Evolutionary conservation across 768 basidiomycete genomes (phyloP).

Genomic region (Termitomyces sp.): DNA sequence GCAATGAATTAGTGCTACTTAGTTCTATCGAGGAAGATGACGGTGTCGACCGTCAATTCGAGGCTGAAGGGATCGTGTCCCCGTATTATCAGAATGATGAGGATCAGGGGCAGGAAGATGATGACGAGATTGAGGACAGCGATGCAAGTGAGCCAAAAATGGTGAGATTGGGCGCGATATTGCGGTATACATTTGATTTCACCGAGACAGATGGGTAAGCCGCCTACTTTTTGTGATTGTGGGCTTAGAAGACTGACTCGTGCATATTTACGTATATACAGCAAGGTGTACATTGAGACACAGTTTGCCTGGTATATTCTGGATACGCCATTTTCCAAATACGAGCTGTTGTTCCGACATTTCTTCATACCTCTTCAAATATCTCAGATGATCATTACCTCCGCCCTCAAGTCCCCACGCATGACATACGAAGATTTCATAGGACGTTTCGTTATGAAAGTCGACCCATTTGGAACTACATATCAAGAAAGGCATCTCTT

Average conservation of each 20-base stretch:
- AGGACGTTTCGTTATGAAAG: slow-evolving; percentile 24
- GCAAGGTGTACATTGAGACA: slow-evolving; percentile 67
- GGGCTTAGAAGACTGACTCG: neutral
- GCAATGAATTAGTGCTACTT: slow-evolving; percentile 45
- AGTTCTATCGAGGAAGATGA: slow-evolving; percentile 42
- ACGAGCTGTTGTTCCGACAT: slow-evolving; percentile 36
- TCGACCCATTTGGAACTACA: slow-evolving; percentile 32
- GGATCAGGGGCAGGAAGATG: slow-evolving; percentile 61
- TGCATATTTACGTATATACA: slow-evolving; percentile 23
- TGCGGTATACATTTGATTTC: slow-evolving; percentile 50
- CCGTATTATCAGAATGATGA: slow-evolving; percentile 52
- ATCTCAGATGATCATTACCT: slow-evolving; percentile 43
- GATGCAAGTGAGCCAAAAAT: slow-evolving; percentile 21
- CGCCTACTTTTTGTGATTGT: slow-evolving; percentile 3
- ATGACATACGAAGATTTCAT: slow-evolving; percentile 33
- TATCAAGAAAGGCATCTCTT: slow-evolving; percentile 30
- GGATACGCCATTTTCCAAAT: slow-evolving; percentile 40
- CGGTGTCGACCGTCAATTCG: slow-evolving; percentile 36
- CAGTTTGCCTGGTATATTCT: slow-evolving; percentile 62
- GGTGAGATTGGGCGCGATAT: slow-evolving; percentile 45
- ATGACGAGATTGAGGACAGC: slow-evolving; percentile 25
- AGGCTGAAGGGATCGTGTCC: slow-evolving; percentile 53
- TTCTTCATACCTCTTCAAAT: slow-evolving; percentile 52
- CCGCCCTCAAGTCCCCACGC: slow-evolving; percentile 26
- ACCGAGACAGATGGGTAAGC: slow-evolving; percentile 47